A percentile compares a stretch with the other conserved stretches of the same genome.
phyloP scores from a whole-genome alignment of 495 filamentous ascomycete genomes.

The Aspergillus diversus region DNA sequence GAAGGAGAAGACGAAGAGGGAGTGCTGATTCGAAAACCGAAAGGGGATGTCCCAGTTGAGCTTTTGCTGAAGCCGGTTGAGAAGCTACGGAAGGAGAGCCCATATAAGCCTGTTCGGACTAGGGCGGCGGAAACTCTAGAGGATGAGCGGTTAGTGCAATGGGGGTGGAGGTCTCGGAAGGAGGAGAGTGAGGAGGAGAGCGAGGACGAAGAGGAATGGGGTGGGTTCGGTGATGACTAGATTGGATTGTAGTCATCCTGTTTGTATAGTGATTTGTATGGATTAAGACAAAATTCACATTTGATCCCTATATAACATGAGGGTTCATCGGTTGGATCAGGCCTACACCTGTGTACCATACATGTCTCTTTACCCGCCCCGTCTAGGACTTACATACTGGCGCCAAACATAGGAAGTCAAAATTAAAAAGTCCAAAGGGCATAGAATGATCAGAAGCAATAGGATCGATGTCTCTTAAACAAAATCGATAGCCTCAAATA shows the following conservation, averaged over 20 bases:
- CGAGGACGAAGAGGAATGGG: constrained; percentile 65
- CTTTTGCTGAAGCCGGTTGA: constrained; percentile 62
- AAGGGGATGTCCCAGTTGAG: constrained; percentile 50
- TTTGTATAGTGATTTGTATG: neutral
- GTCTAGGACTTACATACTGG: too few relatives aligned
- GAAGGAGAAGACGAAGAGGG: constrained; percentile 38
- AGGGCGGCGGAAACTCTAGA: constrained; percentile 71
- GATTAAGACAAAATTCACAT: neutral
- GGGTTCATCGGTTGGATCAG: too few relatives aligned
- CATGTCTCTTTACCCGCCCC: too few relatives aligned
- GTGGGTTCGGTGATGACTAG: constrained; percentile 68
- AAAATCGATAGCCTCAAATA: constrained; percentile 7
- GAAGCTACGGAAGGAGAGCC: constrained; percentile 56
- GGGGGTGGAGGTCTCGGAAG: constrained; percentile 51
- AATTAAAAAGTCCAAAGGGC: neutral
- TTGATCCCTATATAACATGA: neutral
- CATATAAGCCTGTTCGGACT: constrained; percentile 71
- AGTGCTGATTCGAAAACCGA: constrained; percentile 39
- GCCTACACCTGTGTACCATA: too few relatives aligned
- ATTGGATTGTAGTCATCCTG: constrained; percentile 10
- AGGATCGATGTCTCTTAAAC: neutral
- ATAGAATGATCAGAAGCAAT: neutral
- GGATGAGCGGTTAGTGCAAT: constrained; percentile 72
- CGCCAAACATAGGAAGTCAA: neutral
- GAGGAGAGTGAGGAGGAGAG: constrained; percentile 42